Conservation (phyloP, 495 filamentous ascomycete genomes). For the Daldinia vernicosa region DNA sequence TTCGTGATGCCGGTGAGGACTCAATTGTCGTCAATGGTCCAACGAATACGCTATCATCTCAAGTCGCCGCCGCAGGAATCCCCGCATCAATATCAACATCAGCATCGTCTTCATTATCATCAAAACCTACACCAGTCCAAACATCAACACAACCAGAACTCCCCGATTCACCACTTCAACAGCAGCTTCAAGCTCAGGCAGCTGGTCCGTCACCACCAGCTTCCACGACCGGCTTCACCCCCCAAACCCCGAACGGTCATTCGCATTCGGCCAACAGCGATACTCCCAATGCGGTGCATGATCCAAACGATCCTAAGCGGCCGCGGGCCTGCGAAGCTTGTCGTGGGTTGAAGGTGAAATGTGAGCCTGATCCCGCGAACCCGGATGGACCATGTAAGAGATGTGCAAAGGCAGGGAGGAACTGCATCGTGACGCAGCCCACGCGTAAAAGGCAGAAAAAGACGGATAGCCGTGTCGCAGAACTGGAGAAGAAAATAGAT, state of each 20-base stretch:
- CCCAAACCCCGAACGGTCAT: constrained; percentile 34
- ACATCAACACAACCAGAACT: constrained; percentile 5
- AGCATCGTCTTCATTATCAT: constrained; percentile 1
- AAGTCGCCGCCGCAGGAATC: background rate
- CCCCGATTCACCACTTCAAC: constrained; percentile 36
- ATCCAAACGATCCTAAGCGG: constrained; percentile 71
- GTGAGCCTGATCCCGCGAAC: constrained; percentile 75
- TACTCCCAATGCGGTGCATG: constrained; percentile 38
- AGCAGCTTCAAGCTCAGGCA: constrained; percentile 22
- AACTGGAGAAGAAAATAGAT: constrained; percentile 95
- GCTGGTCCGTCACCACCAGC: constrained; percentile 28
- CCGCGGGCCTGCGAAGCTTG: constrained; percentile 94
- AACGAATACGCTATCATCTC: constrained; percentile 10
- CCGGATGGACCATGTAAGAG: constrained; percentile 77
- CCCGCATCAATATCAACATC: background rate
- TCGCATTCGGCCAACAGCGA: constrained; percentile 14
- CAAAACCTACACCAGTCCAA: constrained; percentile 8
- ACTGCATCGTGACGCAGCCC: constrained; percentile 83
- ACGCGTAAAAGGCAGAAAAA: constrained; percentile 92
- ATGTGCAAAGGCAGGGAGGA: constrained; percentile 82
- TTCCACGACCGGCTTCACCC: constrained; percentile 24
- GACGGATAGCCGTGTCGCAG: constrained; percentile 88
- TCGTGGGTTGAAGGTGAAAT: constrained; percentile 87
- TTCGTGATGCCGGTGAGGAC: constrained; percentile 42
- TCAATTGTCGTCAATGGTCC: constrained; percentile 38